A percentile compares a stretch with the other conserved stretches of the same genome.
Conservation (phyloP, 441 rosid species). For the Dalechampia spathulata region DNA sequence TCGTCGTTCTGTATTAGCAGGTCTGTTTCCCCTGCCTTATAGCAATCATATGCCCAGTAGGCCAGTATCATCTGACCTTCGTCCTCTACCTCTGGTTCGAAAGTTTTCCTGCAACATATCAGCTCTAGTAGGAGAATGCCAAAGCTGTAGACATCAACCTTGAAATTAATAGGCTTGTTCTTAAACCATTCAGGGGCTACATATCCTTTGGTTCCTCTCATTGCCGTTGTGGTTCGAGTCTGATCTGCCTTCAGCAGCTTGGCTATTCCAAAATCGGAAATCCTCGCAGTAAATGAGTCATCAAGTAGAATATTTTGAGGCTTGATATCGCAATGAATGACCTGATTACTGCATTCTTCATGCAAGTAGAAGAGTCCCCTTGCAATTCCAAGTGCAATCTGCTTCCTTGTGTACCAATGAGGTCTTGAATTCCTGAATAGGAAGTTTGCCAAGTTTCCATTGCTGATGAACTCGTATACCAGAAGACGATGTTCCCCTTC, state of each 20-base stretch:
- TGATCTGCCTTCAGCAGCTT: constrained; percentile 6
- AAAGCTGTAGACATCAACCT: constrained; percentile 4
- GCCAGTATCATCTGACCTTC: neutral
- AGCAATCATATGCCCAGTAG: neutral
- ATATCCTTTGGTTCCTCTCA: constrained; percentile 6
- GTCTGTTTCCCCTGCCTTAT: neutral
- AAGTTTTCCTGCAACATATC: constrained; percentile 2
- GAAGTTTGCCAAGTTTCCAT: constrained; percentile 14
- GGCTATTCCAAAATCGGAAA: constrained; percentile 4
- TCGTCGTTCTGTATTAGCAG: neutral
- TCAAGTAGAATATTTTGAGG: constrained; percentile 6
- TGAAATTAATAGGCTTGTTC: neutral
- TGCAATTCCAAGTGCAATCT: constrained; percentile 14
- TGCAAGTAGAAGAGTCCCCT: constrained; percentile 19
- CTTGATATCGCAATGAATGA: constrained; percentile 22
- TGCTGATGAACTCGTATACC: constrained; percentile 27
- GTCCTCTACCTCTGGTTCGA: neutral
- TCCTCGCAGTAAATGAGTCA: neutral
- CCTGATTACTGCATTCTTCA: constrained; percentile 20
- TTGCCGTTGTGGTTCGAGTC: neutral
- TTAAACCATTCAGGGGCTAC: neutral
- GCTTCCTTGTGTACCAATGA: constrained; percentile 10
- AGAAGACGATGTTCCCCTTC: constrained; percentile 16
- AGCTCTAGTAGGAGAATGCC: constrained; percentile 1
- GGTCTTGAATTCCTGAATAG: constrained; percentile 7